Evolutionary conservation across 495 filamentous ascomycete species (phyloP), one percentile per base, ranked within the genome.

Genomic region (Aspergillus egyptiacus): DNA sequence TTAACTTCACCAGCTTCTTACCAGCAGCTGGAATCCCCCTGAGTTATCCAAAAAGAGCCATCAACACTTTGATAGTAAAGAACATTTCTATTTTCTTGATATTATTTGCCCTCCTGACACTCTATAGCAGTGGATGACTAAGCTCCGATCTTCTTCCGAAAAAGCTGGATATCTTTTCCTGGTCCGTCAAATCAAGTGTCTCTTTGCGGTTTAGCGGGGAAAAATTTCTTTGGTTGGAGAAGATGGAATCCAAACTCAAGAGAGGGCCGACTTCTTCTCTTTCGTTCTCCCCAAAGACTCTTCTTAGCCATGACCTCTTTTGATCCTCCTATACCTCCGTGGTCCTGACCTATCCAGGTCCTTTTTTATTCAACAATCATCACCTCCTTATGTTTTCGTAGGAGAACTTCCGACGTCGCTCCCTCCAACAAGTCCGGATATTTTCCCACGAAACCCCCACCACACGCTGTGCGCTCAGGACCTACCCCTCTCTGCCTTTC

Each of bases 271-370:
- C 38, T 50, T 37, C 35, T 55, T 33, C 44, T 46, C 37, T 31
- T 53, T 42, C 43, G 23, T 27, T 8, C 46, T 11, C 46, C 51
- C 58, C 53, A 53, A 50, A 44, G 41, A 57, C 46, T 51, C 54
- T 61, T 55, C 59, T 54, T 54, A 50, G 50, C 56, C 56, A 62
- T 62, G 60, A 50, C 37, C 50, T 53, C 46, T 40, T 22, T 42
- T 53, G 44, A 31, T 40, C 51, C 34, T 51, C 50, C 33, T 19
- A 56, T 56, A 45, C 53, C 57, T 54, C 53, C 53, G 57, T 60
- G 57, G 57, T 46, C 50, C 53, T 60, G 53, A 60, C 38, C 28
- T 31, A 39, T 46, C 41, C 46, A 35, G 36, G 36, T 30, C 35
- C 24, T 24, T 38, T 24, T 38, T 22, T 31, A 32, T 48, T 38